These are phyloP conservation scores for Diversispora epigaea DNA, from an alignment of 192 early-diverging fungal species.

Conservation along the genomic window DNA sequence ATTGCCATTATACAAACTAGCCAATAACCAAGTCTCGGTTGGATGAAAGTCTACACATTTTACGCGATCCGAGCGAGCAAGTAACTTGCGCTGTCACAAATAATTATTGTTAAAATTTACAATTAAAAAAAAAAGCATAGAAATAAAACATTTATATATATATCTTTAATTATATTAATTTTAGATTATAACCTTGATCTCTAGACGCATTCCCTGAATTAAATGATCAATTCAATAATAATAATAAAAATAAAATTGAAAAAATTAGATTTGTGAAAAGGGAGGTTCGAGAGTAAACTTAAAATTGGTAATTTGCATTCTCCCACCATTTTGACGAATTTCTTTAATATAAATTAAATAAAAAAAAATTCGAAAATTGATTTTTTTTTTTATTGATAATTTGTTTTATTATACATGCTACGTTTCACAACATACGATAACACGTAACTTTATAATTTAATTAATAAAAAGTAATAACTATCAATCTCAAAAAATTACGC, in stretches of 20 bases:
- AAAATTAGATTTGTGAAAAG: not conserved
- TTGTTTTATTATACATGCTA: too few relatives aligned
- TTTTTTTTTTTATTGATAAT: too few relatives aligned
- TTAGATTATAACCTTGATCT: slow-evolving; percentile 47
- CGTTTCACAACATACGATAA: too few relatives aligned
- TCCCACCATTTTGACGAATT: slow-evolving; percentile 12
- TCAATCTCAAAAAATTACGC: too few relatives aligned
- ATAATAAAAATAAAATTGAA: not conserved
- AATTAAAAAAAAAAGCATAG: not conserved
- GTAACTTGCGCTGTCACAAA: slow-evolving; percentile 55
- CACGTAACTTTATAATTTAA: too few relatives aligned
- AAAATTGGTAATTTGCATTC: not conserved
- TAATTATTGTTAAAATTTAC: not conserved
- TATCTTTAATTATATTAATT: not conserved
- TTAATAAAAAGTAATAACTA: too few relatives aligned
- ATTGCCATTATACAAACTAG: slow-evolving; percentile 94
- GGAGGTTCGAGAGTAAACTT: too few relatives aligned
- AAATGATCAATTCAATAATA: not conserved
- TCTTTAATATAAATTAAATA: too few relatives aligned
- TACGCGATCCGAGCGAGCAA: slow-evolving; percentile 87
- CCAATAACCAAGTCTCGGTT: slow-evolving; percentile 97
- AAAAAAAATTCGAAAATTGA: too few relatives aligned
- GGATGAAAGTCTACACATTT: slow-evolving; percentile 99
- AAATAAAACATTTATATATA: slow-evolving; percentile 2
- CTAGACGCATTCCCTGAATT: slow-evolving; percentile 52